Evolutionary conservation across 768 basidiomycete genomes (phyloP).

Genomic region (Podaxis mareebaensis): DNA sequence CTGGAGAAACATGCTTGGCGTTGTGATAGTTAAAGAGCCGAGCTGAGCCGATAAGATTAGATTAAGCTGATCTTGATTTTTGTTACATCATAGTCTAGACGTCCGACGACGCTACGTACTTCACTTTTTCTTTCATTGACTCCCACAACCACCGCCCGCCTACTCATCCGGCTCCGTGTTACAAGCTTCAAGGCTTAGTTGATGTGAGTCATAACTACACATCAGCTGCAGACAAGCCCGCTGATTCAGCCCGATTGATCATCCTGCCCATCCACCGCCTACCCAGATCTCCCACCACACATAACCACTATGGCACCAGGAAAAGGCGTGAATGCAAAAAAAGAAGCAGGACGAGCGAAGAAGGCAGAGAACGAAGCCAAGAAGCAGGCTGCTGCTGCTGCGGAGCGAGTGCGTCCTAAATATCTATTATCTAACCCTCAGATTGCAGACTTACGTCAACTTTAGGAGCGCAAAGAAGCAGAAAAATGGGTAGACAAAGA

Average conservation of each 20-base stretch:
- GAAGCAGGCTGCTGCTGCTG: conserved; percentile 63
- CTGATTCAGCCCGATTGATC: background rate
- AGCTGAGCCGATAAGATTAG: background rate
- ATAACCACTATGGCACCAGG: conserved; percentile 63
- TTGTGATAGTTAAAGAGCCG: too few species aligned
- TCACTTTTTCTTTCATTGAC: background rate
- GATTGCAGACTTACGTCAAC: background rate
- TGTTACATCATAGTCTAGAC: background rate
- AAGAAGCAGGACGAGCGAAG: conserved; percentile 85
- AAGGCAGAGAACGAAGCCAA: conserved; percentile 90
- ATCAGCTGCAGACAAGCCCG: background rate
- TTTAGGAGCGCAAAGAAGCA: conserved; percentile 72
- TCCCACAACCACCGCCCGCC: background rate
- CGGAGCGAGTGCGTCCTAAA: conserved; percentile 50
- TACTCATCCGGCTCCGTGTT: background rate
- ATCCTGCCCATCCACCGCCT: background rate
- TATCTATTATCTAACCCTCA: background rate
- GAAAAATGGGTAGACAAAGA: conserved; percentile 65
- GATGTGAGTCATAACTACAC: background rate
- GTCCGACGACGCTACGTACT: background rate
- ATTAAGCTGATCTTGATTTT: background rate
- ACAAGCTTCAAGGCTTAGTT: background rate
- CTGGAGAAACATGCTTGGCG: too few species aligned
- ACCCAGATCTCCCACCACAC: background rate
- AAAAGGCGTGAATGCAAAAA: conserved; percentile 89